These are phyloP conservation scores for Neurospora africana DNA, from an alignment of 495 filamentous ascomycete species.

Conservation along the genomic window DNA sequence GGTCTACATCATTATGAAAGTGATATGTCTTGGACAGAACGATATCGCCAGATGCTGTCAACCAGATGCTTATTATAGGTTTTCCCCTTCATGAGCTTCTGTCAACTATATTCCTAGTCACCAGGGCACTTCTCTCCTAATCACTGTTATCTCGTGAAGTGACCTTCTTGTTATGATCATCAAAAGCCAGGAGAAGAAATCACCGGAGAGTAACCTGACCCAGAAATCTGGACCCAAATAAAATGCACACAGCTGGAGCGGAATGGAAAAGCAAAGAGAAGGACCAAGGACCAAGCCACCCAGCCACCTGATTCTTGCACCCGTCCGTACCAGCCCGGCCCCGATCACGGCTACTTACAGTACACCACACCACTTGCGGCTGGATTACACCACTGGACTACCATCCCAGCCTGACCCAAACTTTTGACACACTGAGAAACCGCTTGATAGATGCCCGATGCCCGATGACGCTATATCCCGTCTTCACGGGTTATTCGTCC, in stretches of 20 bases:
- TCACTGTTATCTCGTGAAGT: no score
- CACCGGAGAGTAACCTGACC: neutral
- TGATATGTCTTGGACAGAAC: neutral
- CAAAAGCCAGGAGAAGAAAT: no score
- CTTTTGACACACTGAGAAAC: neutral
- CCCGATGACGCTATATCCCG: neutral
- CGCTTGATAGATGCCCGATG: neutral
- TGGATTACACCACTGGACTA: neutral
- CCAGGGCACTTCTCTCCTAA: no score
- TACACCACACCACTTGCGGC: neutral
- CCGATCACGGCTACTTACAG: neutral
- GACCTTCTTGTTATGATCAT: no score
- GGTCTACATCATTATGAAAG: neutral
- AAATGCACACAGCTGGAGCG: neutral
- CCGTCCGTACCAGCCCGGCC: neutral
- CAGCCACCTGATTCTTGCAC: neutral
- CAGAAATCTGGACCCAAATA: neutral
- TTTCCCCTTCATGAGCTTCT: neutral
- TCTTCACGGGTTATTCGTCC: neutral
- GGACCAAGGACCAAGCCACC: neutral
- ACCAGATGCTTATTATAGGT: neutral
- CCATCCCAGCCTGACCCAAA: neutral
- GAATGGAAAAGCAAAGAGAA: neutral
- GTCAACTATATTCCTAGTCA: neutral
- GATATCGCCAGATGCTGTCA: neutral